Evolutionary conservation across 352 stramenopile species (phyloP).

Genomic region (Pilasporangium apinafurcum): DNA sequence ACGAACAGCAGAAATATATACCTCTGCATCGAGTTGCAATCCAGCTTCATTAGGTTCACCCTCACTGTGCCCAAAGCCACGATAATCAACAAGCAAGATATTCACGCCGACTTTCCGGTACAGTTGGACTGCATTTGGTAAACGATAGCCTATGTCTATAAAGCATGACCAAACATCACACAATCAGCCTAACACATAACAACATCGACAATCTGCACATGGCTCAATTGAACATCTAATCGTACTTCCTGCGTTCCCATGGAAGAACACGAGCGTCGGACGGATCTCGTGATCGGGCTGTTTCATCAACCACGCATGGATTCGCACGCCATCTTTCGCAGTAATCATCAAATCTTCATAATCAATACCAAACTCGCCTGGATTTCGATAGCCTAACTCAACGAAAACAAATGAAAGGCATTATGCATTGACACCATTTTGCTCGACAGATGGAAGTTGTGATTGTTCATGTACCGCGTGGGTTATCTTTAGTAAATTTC

Average conservation of each 20-base stretch:
- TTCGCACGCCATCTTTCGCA: constrained; percentile 70
- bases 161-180: background rate
- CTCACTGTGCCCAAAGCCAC: constrained; percentile 91
- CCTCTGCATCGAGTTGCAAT: constrained; percentile 89
- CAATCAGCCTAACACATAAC: background rate
- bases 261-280: constrained; percentile 93
- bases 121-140: constrained; percentile 91
- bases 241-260: constrained; percentile 91
- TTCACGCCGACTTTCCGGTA: constrained; percentile 85
- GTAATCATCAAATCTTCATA: constrained; percentile 89
- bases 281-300: constrained; percentile 41
- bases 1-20: constrained; percentile 5
- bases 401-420: background rate
- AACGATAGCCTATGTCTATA: constrained; percentile 89
- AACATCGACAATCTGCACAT: background rate
- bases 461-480: constrained; percentile 30
- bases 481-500: constrained; percentile 81
- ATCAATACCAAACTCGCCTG: constrained; percentile 80
- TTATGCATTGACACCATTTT: background rate
- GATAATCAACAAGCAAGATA: constrained; percentile 92
- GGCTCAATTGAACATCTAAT: background rate
- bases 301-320: constrained; percentile 93
- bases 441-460: too few relatives aligned
- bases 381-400: constrained; percentile 74
- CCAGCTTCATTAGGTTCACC: constrained; percentile 83